Evolutionary conservation across 768 basidiomycete genomes (phyloP), one percentile per base, ranked within the genome.

Genomic region (Hortiboletus campestris): DNA sequence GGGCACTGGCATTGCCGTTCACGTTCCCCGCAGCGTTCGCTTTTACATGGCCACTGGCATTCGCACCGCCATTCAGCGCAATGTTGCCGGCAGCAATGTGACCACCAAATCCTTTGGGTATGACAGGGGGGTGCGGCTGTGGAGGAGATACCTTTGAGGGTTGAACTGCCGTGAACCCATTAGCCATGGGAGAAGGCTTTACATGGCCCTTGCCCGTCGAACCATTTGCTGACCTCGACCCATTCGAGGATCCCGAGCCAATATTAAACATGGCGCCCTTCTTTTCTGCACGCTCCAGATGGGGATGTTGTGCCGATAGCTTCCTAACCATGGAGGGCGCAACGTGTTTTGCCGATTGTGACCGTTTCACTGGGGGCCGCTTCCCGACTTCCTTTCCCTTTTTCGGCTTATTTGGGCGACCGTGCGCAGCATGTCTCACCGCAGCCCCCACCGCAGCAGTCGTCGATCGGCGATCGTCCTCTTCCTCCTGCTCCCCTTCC

Each of bases 161-260:
- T 8, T 59, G 57, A 9, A 50, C 53, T 3, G 58, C 34, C 31
- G 60, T 55, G 29, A 60, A 31, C 13, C 58, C 62, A 14, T 61
- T 60, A 4, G 44, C 17, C 31, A 43, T 31, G 3, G 57, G 31
- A 25, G 48, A 51, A 25, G 34, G 56, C 58, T 13, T 64, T 44
- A 28, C 36, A 38, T 43, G 61, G 22, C 48, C 49, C 52, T 56
- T 64, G 46, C 46, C 56, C 2, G 62, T 61, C 35, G 70, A 62
- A 36, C 62, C 69, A 36, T 60, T 64, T 6, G 62, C 60, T 22
- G 56, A 68, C 56, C 58, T 63, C 38, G 73, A 70, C 17, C 80
- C 81, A 45, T 79, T 79, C 49, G 84, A 83, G 38, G 83, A 84
- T 55, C 77, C 74, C 17, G 84, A 85, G 2, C 84, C 84, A 52